Percentiles rank a stretch among this genome's conserved stretches.
These are phyloP conservation scores for Plectosphaerella sp. DNA, from an alignment of 2,329 filamentous ascomycete genomes.

Conservation along the genomic window DNA sequence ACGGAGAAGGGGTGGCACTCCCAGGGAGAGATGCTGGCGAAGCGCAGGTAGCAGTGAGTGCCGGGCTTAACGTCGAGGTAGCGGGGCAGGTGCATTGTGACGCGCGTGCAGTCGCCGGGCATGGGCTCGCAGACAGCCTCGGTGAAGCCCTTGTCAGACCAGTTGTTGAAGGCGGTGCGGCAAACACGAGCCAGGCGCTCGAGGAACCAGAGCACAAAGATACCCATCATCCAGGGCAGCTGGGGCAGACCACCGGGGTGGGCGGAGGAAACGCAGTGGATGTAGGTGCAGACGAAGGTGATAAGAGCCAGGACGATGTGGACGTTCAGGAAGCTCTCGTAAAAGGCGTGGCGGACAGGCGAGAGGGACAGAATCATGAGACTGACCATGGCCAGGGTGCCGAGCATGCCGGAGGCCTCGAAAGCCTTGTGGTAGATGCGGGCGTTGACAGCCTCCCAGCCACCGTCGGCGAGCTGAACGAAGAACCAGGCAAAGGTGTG, in stretches of 20 bases:
- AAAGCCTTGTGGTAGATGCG: conserved; percentile 57
- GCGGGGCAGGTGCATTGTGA: conserved; percentile 66
- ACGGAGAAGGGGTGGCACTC: conserved; percentile 77
- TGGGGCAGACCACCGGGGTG: conserved; percentile 66
- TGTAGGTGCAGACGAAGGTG: conserved; percentile 66
- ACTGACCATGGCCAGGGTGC: conserved; percentile 55
- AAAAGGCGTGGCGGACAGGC: conserved; percentile 86
- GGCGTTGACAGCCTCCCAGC: conserved; percentile 52
- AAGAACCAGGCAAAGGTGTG: conserved; percentile 73
- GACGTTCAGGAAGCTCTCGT: conserved; percentile 88
- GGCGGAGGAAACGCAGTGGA: conserved; percentile 68
- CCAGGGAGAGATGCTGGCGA: conserved; percentile 61
- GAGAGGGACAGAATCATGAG: conserved; percentile 70
- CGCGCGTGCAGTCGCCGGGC: conserved; percentile 64
- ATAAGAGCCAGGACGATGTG: conserved; percentile 74
- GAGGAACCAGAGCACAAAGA: conserved; percentile 71
- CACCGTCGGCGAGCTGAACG: conserved; percentile 63
- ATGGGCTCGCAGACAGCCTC: conserved; percentile 63
- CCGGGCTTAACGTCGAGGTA: conserved; percentile 64
- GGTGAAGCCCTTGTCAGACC: conserved; percentile 53
- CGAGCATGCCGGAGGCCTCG: conserved; percentile 60
- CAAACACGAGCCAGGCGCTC: conserved; percentile 64
- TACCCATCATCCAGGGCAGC: conserved; percentile 67
- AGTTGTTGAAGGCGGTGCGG: conserved; percentile 64
- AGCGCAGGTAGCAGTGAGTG: conserved; percentile 71